These are phyloP conservation scores for Aspergillus transmontanensis DNA, from an alignment of 2,329 filamentous ascomycete species.

Conservation along the genomic window DNA sequence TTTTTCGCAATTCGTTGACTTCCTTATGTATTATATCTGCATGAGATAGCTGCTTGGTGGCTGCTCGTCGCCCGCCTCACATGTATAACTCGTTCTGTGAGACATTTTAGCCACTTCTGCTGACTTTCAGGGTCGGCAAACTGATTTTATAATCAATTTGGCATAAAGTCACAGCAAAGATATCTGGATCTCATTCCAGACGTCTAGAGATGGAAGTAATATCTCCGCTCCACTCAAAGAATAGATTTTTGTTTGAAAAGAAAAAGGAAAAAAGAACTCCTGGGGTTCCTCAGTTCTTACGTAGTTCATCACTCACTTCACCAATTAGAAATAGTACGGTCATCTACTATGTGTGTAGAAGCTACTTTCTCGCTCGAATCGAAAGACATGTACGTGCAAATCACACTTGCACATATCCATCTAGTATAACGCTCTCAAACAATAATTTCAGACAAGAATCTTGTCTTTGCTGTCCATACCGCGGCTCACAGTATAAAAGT, in stretches of 20 bases:
- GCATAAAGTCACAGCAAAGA: background rate
- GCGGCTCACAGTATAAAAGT: background rate
- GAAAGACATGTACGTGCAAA: background rate
- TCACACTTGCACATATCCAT: too few species aligned
- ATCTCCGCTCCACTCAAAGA: background rate
- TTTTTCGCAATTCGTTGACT: background rate
- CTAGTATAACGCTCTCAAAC: background rate
- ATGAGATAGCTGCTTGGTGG: background rate
- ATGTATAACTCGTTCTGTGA: background rate
- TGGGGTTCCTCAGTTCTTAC: too few species aligned
- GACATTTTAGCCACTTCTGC: background rate
- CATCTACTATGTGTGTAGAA: background rate
- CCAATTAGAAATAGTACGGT: too few species aligned
- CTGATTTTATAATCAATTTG: background rate
- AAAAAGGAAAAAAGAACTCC: background rate
- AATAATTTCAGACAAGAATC: background rate
- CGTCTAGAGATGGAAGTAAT: background rate
- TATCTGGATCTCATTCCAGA: background rate
- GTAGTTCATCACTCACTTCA: background rate
- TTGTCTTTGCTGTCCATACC: background rate
- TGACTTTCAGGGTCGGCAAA: background rate
- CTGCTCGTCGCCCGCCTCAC: background rate
- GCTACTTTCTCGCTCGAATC: background rate
- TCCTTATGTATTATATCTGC: slow-evolving; percentile 6
- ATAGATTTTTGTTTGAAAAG: background rate